Evolutionary conservation across 768 basidiomycete species (phyloP).

Genomic region (Panaeolus papilionaceus): DNA sequence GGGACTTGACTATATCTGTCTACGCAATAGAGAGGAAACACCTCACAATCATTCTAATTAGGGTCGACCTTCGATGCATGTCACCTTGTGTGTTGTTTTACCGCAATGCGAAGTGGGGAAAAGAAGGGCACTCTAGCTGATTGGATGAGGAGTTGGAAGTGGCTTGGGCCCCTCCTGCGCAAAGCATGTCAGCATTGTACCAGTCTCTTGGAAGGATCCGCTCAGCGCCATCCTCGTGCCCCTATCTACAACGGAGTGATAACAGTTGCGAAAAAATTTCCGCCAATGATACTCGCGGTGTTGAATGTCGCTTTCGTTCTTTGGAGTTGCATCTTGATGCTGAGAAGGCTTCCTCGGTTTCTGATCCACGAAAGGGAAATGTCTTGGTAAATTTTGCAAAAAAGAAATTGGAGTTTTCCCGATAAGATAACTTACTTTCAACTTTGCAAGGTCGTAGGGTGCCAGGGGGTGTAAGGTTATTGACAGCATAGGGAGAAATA

Average conservation of each 20-base stretch:
- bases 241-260: neutral
- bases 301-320: neutral
- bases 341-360: slow-evolving; percentile 1
- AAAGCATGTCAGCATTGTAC: neutral
- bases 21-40: neutral
- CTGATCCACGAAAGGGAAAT: neutral
- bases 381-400: slow-evolving; percentile 4
- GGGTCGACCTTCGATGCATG: neutral
- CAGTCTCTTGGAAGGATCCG: slow-evolving; percentile 13
- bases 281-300: neutral
- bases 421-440: neutral
- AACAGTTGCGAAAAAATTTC: neutral
- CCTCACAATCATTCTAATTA: neutral
- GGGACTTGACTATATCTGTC: neutral
- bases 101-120: neutral
- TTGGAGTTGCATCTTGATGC: slow-evolving; percentile 1
- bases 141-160: slow-evolving; percentile 3
- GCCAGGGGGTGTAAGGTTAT: neutral
- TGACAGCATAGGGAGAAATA: neutral
- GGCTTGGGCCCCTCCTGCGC: neutral
- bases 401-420: neutral
- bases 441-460: too few species aligned
- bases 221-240: slow-evolving; percentile 5
- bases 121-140: neutral
- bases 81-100: neutral